Evolutionary conservation across 768 basidiomycete species (phyloP).

Genomic region (Rhizopogon vesiculosus): DNA sequence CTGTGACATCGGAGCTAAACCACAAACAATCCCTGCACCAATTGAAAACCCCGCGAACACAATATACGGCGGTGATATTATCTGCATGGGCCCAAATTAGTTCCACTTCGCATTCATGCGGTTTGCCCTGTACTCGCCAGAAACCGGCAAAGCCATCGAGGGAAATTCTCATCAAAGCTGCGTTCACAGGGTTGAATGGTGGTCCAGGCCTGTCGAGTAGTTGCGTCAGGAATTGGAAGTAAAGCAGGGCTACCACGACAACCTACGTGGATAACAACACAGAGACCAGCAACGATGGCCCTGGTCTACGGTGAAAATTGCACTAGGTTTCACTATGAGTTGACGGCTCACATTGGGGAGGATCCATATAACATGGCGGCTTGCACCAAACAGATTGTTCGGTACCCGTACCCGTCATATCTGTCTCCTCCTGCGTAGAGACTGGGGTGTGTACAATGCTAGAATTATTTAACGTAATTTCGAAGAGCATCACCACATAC

Average conservation of each 20-base stretch:
- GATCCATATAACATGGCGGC: constrained; percentile 49
- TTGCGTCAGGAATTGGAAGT: constrained; percentile 2
- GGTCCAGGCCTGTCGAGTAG: constrained; percentile 30
- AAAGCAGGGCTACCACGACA: not conserved
- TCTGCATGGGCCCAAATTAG: constrained; percentile 13
- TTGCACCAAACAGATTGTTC: constrained; percentile 42
- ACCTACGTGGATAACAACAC: constrained; percentile 38
- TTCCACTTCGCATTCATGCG: not conserved
- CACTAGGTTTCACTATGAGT: not conserved
- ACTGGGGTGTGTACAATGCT: constrained; percentile 11
- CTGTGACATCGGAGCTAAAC: constrained; percentile 5
- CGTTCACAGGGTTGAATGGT: constrained; percentile 24
- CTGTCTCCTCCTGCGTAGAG: constrained; percentile 26
- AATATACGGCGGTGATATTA: constrained; percentile 34
- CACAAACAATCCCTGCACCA: constrained; percentile 34
- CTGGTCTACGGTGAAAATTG: constrained; percentile 18
- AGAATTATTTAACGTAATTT: not conserved
- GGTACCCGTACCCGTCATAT: constrained; percentile 14
- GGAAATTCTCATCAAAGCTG: constrained; percentile 13
- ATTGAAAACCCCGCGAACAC: constrained; percentile 38
- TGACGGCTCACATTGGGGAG: constrained; percentile 43
- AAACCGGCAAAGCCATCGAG: constrained; percentile 19
- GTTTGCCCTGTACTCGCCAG: constrained; percentile 15
- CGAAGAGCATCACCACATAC: constrained; percentile 30
- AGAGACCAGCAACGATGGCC: constrained; percentile 36